Base-by-base conservation (phyloP, 768 basidiomycete genomes). In the Hericium erinaceus region DNA sequence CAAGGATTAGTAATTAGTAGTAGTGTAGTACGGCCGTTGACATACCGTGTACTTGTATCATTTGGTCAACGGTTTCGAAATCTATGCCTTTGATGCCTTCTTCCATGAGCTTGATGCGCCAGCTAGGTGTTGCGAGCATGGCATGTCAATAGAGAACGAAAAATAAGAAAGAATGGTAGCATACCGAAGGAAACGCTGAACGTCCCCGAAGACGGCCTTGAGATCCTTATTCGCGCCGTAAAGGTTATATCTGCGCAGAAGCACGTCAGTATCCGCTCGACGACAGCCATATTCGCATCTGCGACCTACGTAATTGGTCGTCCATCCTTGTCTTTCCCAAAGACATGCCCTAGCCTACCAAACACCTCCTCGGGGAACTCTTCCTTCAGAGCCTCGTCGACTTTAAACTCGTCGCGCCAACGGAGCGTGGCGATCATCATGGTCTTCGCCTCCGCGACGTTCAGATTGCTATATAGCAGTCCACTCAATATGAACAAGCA, bases 91-190 rank as follows among this genome's bases (percentile, higher is more conserved):
- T 65, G 44, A 90, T 75, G 56, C 79, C 79, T 65, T 78, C 73
- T 67, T 92, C 90, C 80, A 90, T 89, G 53, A 91, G 76, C 28
- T 80, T 80, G 49, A 92, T 80, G 44, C 89, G 83, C 90, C 90
- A 92, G 52, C 87, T 88, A 60, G 22, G 60, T 24, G 20, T 57
- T 13, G 9, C 39, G 26, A 28, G 38, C 7, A 24, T n/a, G 37
- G 26, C 10, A 0, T 48, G 1, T 48, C 38, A 33, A 8, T 40
- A 50, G 2, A 26, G 26, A 5, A 26, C 9, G n/a, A 20, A 16
- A 15, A 3, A 13, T 26, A 38, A n/a, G 13, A 11, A 20, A 16
- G 33, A 8, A 15, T 26, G 8, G 52, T 57, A 7, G 26, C 7
- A n/a, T 66, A 87, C 88, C 87, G 77, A 63, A 92, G 75, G 70